A percentile compares a stretch with the other conserved stretches of the same genome.
phyloP scores from a whole-genome alignment of 148 eudicot species.

The Diospyros lotus region DNA sequence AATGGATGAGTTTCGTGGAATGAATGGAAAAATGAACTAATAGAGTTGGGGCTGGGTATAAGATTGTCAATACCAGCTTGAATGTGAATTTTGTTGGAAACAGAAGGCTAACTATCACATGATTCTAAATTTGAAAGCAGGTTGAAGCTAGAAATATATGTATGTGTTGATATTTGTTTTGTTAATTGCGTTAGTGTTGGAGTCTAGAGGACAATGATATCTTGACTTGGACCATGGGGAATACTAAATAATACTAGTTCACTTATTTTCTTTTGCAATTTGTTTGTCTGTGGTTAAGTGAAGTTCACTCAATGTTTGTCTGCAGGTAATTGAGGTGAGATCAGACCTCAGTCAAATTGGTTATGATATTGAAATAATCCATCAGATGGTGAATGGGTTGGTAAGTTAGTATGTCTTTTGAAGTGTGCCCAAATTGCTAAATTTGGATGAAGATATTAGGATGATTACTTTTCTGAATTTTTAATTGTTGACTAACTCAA shows the following conservation, averaged over 20 bases:
- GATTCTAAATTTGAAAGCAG: background rate
- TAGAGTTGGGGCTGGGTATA: too few species aligned
- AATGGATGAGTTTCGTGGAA: background rate
- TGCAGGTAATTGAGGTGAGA: slow-evolving; percentile 73
- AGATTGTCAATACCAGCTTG: too few species aligned
- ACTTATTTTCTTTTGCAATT: background rate
- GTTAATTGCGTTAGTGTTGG: background rate
- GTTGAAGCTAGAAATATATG: background rate
- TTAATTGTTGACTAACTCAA: slow-evolving; percentile 6
- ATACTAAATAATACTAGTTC: background rate
- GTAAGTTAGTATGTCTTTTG: slow-evolving; percentile 32
- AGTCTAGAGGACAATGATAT: background rate
- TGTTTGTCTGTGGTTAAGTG: slow-evolving; percentile 54
- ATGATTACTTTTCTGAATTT: slow-evolving; percentile 7
- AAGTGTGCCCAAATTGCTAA: background rate
- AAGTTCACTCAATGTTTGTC: slow-evolving; percentile 23
- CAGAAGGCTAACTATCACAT: too few species aligned
- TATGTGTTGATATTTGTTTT: background rate
- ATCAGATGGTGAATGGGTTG: slow-evolving; percentile 73
- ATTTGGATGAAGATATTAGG: slow-evolving; percentile 5
- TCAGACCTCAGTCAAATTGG: slow-evolving; percentile 73
- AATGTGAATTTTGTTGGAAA: too few species aligned
- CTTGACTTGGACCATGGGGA: background rate
- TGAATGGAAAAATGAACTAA: too few species aligned
- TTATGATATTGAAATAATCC: slow-evolving; percentile 60